Evolutionary conservation across 805 yeast species (phyloP).

Genomic region (Ogataea ganodermae): DNA sequence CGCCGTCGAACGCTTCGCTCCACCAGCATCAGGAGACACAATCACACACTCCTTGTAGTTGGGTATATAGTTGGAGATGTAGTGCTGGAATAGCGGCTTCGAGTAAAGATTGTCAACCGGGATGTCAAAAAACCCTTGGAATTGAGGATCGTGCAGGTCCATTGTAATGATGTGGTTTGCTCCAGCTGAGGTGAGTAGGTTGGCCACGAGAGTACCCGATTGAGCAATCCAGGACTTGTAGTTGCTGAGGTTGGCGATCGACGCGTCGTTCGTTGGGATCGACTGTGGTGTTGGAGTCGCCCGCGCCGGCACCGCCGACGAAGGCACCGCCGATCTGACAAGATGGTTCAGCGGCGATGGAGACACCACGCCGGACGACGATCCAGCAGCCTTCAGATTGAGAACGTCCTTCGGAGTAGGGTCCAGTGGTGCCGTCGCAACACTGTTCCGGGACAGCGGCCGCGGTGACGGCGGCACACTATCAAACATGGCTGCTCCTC

Average conservation of each 20-base stretch:
- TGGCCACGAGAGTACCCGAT: slow-evolving; percentile 89
- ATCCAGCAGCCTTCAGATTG: slow-evolving; percentile 9
- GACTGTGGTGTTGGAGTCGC: slow-evolving; percentile 15
- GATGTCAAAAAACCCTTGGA: slow-evolving; percentile 94
- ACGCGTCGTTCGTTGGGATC: slow-evolving; percentile 25
- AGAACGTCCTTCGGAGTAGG: slow-evolving; percentile 18
- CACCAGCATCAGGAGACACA: slow-evolving; percentile 98
- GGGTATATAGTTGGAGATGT: slow-evolving; percentile 77
- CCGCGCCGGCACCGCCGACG: slow-evolving; percentile 1
- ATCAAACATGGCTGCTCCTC: slow-evolving; percentile 32
- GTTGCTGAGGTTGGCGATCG: slow-evolving; percentile 50
- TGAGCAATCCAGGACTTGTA: slow-evolving; percentile 96
- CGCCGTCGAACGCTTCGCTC: slow-evolving; percentile 95
- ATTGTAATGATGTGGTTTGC: slow-evolving; percentile 96
- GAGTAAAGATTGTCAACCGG: slow-evolving; percentile 95
- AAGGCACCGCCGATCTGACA: slow-evolving; percentile 4
- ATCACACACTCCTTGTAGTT: slow-evolving; percentile 80
- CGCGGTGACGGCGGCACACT: slow-evolving; percentile 51
- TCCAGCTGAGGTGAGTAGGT: slow-evolving; percentile 85
- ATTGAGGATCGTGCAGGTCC: slow-evolving; percentile 98
- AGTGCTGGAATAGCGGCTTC: slow-evolving; percentile 83
- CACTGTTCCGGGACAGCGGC: slow-evolving; percentile 36
- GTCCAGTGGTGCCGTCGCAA: slow-evolving; percentile 9
- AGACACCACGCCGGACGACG: slow-evolving; percentile 3
- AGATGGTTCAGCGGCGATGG: slow-evolving; percentile 17